phyloP scores from a whole-genome alignment of 169 alveolate genomes.

The Plasmodium blacklocki region DNA sequence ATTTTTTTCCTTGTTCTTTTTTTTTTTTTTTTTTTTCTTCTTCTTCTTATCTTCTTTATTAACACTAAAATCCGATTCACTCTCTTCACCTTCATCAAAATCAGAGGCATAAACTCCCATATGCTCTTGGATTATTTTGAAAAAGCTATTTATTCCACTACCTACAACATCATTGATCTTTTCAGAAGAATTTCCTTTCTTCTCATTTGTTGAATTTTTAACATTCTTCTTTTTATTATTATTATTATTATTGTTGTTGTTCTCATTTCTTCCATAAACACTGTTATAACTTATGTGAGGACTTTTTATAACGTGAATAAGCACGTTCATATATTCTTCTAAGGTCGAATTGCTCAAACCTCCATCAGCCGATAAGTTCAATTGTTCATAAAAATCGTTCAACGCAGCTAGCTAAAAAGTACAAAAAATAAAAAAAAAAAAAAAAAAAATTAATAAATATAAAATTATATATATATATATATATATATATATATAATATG shows the following conservation, averaged over 20 bases:
- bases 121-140: slow-evolving; percentile 72
- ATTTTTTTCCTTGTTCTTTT: slow-evolving; percentile 1
- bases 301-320: slow-evolving; percentile 60
- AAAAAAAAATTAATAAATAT: not conserved
- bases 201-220: slow-evolving; percentile 11
- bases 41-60: slow-evolving; percentile 4
- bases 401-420: slow-evolving; percentile 62
- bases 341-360: slow-evolving; percentile 52
- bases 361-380: slow-evolving; percentile 69
- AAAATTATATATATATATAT: too few species aligned
- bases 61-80: slow-evolving; percentile 4
- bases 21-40: slow-evolving; percentile 17
- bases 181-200: slow-evolving; percentile 14
- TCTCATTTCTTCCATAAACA: slow-evolving; percentile 26
- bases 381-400: slow-evolving; percentile 72
- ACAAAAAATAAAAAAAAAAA: slow-evolving; percentile 4
- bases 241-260: slow-evolving; percentile 1
- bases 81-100: slow-evolving; percentile 27
- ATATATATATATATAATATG: too few species aligned
- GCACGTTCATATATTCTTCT: slow-evolving; percentile 76
- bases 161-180: slow-evolving; percentile 48
- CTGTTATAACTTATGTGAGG: slow-evolving; percentile 51
- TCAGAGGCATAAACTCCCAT: slow-evolving; percentile 59
- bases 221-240: slow-evolving; percentile 17
- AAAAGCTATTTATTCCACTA: slow-evolving; percentile 46